Base-by-base conservation (phyloP, 2,329 filamentous ascomycete genomes). In the Byssoonygena ceratinophila region DNA sequence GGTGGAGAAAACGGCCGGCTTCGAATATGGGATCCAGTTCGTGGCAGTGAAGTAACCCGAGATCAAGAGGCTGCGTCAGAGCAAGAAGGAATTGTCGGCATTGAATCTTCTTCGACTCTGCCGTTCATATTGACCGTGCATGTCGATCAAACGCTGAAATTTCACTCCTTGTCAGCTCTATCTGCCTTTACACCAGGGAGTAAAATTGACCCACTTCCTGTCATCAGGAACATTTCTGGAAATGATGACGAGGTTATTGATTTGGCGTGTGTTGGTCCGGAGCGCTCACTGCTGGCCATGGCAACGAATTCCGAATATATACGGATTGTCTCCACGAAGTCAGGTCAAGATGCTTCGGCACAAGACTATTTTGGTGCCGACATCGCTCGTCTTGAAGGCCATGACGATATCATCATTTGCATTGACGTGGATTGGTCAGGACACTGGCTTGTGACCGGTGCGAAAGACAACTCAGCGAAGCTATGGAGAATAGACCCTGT, bases 211-310 rank as follows among this genome's bases (percentile, higher is more conserved):
- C 71, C 79, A n/a, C 67, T 84, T 22, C 74, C 77, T 8, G 63
- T 83, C 0, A 77, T 86, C 41, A 81, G 86, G 59, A 81, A 88
- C 41, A 94, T 98, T 59, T 95, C 91, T 3, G 94, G 92, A 50
- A 96, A 92, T 5, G 89, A 97, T 67, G 94, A 98, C 66, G 92
- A 98, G 67, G 89, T 98, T 49, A 96, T 98, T 59, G 94, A 98
- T 64, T 73, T 98, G 31, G 86, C 84, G 27, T 96, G 92, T 62
- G 75, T 97, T 51, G 81, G 92, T 1, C 80, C 83, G 0, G 84
- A 94, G 61, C 81, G 80, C 53, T 91, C 87, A 2, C 72, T 94
- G 48, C 76, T 98, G 56, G 94, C 92, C 4, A 74, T 98, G 23
- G 92, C 91, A 5, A 97, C 91, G 1, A 98, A 98, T 66, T 87